Base-by-base conservation (phyloP, 208 protist species). In the Strigomonas galati region DNA sequence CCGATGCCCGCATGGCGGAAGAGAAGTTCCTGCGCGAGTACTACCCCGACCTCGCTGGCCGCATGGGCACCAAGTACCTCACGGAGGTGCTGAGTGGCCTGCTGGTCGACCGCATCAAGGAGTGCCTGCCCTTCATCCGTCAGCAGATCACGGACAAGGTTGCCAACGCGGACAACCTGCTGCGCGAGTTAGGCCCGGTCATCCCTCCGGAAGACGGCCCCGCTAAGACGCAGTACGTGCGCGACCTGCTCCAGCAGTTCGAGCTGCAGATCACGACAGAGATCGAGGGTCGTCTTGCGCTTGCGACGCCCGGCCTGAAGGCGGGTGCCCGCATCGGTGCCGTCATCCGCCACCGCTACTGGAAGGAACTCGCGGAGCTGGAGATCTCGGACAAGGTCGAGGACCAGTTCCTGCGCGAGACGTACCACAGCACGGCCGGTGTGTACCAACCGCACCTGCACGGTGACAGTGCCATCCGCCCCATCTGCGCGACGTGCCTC, bases 341-440 rank as follows among this genome's bases (percentile, higher is more conserved):
- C 23, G 37, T 62, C 31, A 44, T 62, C n/a, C 57, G 37, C 40
- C 30, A 62, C 35, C 57, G 57, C 23, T 62, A 51, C 57, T 62
- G 57, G 57, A 51, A 32, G n/a, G 57, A 62, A 5, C 24, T 62
- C 24, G 57, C 57, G 24, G 40, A 46, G 24, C 40, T 62, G 31
- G 57, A 51, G 57, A 23, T 62, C n/a, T 28, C 24, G 31, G 57
- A 9, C 19, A 46, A 62, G 35, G 57, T 62, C 6, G 37, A 62
- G 23, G 57, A 62, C 40, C 30, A 51, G 7, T 62, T 62, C 57
- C 19, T 62, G 24, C 30, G 37, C 31, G 57, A 46, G 35, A 62
- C 37, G 23, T 62, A 62, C 57, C 57, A 51, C 57, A 62, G 37
- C 40, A 62, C 57, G 19, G 21, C 57, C 1, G 57, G 57, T 24